Conservation (phyloP, 129 eudicot genomes). For the Artemisia annua region DNA sequence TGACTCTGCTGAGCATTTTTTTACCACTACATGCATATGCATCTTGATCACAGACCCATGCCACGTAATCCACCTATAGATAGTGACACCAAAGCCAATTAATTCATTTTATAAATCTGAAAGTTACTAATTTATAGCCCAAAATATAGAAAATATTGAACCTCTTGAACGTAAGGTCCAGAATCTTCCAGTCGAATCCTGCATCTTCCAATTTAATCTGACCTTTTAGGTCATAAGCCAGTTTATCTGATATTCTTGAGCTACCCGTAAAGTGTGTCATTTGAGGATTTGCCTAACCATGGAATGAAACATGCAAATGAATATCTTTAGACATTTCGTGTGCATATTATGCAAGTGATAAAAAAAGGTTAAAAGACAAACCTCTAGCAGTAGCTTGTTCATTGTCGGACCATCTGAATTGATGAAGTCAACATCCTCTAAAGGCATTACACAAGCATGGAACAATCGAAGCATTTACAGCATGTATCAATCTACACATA, state of each 20-base stretch:
- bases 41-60: slow-evolving; percentile 99
- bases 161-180: slow-evolving; percentile 92
- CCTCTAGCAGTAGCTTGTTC: slow-evolving; percentile 81
- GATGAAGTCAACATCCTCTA: slow-evolving; percentile 87
- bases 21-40: slow-evolving; percentile 96
- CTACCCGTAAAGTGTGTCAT: slow-evolving; percentile 42
- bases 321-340: background rate
- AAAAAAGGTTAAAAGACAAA: slow-evolving; percentile 24
- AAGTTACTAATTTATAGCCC: background rate
- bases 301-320: background rate
- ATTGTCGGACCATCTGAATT: slow-evolving; percentile 79
- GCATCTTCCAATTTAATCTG: slow-evolving; percentile 88
- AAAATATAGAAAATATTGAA: slow-evolving; percentile 22
- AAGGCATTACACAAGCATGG: slow-evolving; percentile 83
- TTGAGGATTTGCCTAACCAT: slow-evolving; percentile 73
- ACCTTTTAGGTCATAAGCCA: slow-evolving; percentile 77
- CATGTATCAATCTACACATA: background rate
- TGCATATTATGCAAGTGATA: background rate
- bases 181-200: slow-evolving; percentile 89
- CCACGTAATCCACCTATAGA: slow-evolving; percentile 80
- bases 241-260: slow-evolving; percentile 68
- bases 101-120: background rate
- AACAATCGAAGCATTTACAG: slow-evolving; percentile 85
- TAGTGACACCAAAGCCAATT: background rate
- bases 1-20: slow-evolving; percentile 87